These are phyloP conservation scores for Termitomyces bulborhizus DNA, from an alignment of 768 basidiomycete species.

Conservation along the genomic window DNA sequence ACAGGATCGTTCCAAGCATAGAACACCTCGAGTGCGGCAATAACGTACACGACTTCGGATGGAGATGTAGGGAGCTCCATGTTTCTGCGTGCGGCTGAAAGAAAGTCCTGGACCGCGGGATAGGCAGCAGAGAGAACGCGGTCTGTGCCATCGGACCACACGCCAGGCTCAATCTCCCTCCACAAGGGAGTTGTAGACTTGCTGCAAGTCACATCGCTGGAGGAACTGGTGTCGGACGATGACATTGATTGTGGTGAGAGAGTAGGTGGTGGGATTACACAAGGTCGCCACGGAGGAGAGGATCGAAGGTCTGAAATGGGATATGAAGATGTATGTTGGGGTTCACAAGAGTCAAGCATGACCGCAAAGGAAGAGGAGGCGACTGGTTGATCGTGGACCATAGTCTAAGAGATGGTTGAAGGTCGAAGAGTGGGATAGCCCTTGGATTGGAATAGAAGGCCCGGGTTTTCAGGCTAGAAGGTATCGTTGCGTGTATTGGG, in stretches of 20 bases:
- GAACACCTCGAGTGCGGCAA: slow-evolving; percentile 57
- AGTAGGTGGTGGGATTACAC: slow-evolving; percentile 8
- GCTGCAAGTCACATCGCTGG: slow-evolving; percentile 11
- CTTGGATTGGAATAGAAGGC: slow-evolving; percentile 1
- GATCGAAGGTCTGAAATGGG: slow-evolving; percentile 33
- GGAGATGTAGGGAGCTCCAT: slow-evolving; percentile 32
- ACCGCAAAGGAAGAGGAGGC: slow-evolving; percentile 10
- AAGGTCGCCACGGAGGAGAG: slow-evolving; percentile 11
- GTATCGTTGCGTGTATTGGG: background rate
- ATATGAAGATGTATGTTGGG: slow-evolving; percentile 20
- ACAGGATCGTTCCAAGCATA: slow-evolving; percentile 47
- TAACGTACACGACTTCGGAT: slow-evolving; percentile 42
- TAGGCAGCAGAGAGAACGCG: slow-evolving; percentile 39
- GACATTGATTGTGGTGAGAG: slow-evolving; percentile 8
- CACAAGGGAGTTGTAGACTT: slow-evolving; percentile 19
- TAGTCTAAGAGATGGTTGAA: slow-evolving; percentile 2
- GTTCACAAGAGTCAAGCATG: slow-evolving; percentile 18
- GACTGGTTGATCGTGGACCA: slow-evolving; percentile 3
- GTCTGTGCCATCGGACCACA: slow-evolving; percentile 32
- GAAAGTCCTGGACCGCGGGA: slow-evolving; percentile 43
- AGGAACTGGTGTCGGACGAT: slow-evolving; percentile 7
- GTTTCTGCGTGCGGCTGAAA: slow-evolving; percentile 33
- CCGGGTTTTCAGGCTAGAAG: background rate
- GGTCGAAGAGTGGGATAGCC: background rate
- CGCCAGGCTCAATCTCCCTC: slow-evolving; percentile 28